phyloP scores from a whole-genome alignment of 768 basidiomycete species.

The Termitomyces sp. region DNA sequence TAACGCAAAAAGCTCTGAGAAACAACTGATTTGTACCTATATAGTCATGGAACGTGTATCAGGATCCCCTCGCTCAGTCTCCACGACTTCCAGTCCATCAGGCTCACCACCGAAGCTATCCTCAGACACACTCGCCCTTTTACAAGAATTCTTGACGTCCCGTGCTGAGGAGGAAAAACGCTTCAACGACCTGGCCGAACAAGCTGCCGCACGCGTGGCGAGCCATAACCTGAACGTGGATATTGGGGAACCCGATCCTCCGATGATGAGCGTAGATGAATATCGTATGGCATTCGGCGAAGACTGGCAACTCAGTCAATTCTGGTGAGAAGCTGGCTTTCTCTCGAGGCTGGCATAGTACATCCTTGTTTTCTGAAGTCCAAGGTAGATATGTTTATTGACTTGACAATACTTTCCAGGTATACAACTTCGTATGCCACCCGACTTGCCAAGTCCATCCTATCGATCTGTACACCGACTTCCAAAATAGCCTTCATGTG shows the following conservation, averaged over 20 bases:
- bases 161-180: slow-evolving; percentile 39
- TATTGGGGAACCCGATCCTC: slow-evolving; percentile 21
- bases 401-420: slow-evolving; percentile 21
- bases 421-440: slow-evolving; percentile 37
- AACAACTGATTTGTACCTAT: background rate
- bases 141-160: slow-evolving; percentile 32
- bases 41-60: slow-evolving; percentile 12
- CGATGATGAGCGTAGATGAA: slow-evolving; percentile 40
- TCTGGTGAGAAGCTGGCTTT: slow-evolving; percentile 34
- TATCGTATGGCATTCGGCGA: slow-evolving; percentile 39
- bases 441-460: slow-evolving; percentile 27
- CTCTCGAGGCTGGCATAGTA: background rate
- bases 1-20: background rate
- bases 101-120: slow-evolving; percentile 32
- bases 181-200: slow-evolving; percentile 34
- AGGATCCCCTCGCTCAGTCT: slow-evolving; percentile 21
- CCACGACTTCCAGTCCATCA: slow-evolving; percentile 22
- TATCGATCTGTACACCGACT: slow-evolving; percentile 24
- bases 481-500: slow-evolving; percentile 39
- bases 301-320: slow-evolving; percentile 49
- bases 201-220: slow-evolving; percentile 28
- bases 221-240: slow-evolving; percentile 24
- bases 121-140: slow-evolving; percentile 32
- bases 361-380: slow-evolving; percentile 8
- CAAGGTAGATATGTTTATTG: background rate